A percentile compares a stretch with the other conserved stretches of the same genome.
Conservation (phyloP, 2,329 filamentous ascomycete genomes). For the Bipolaris sorokiniana region DNA sequence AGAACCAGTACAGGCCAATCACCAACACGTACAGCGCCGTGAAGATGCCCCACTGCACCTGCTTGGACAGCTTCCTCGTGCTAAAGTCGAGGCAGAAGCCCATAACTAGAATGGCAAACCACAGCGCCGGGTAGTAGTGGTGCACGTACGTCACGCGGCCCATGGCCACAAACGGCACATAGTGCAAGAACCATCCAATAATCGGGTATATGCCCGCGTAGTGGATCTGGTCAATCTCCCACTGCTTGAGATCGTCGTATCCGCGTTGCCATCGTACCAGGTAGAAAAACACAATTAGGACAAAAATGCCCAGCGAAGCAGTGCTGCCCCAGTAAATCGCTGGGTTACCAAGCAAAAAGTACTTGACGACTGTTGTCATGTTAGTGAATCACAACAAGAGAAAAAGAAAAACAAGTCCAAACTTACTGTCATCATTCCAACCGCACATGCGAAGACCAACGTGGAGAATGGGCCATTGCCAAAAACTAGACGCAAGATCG, state of each 20-base stretch:
- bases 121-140: conserved; percentile 97
- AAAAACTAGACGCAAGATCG: conserved; percentile 93
- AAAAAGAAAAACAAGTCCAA: neutral
- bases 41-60: conserved; percentile 73
- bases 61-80: conserved; percentile 69
- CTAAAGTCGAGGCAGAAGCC: conserved; percentile 91
- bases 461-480: conserved; percentile 97
- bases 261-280: conserved; percentile 94
- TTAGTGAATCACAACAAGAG: conserved; percentile 19
- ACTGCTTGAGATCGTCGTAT: conserved; percentile 77
- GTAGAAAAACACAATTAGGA: conserved; percentile 79
- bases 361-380: conserved; percentile 71
- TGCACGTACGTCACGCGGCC: conserved; percentile 98
- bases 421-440: conserved; percentile 81
- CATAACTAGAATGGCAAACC: conserved; percentile 90
- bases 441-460: conserved; percentile 98
- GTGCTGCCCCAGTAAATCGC: conserved; percentile 96
- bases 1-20: conserved; percentile 84
- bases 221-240: conserved; percentile 91
- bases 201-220: conserved; percentile 91
- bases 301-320: conserved; percentile 74
- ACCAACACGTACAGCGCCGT: conserved; percentile 73
- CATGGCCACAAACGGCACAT: conserved; percentile 95
- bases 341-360: conserved; percentile 97
- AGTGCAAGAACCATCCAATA: conserved; percentile 95